Conservation (phyloP, 2,329 filamentous ascomycete species). For the Lachnellula cervina region DNA sequence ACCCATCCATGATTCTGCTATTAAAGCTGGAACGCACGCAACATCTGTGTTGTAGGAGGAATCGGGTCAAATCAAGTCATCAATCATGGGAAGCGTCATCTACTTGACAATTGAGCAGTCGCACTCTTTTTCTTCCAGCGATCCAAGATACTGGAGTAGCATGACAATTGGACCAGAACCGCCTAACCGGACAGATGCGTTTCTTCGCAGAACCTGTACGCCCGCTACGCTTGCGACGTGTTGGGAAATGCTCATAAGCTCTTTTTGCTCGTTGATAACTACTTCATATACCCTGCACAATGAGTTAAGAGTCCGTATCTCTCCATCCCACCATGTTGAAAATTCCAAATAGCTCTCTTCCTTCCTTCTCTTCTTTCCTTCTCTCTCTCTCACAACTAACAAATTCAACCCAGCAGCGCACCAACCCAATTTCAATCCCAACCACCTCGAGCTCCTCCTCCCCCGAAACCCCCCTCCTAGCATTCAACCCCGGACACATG, state of each 20-base stretch:
- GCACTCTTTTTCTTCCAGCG: background rate
- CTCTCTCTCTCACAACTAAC: background rate
- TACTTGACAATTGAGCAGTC: background rate
- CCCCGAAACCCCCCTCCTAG: background rate
- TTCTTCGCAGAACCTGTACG: conserved; percentile 4
- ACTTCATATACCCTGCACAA: conserved; percentile 26
- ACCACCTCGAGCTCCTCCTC: background rate
- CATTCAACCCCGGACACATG: conserved; percentile 13
- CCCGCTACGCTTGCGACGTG: conserved; percentile 14
- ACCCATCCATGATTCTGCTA: background rate
- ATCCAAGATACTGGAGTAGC: background rate
- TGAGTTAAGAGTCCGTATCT: conserved; percentile 17
- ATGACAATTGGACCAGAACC: background rate
- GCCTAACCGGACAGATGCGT: background rate
- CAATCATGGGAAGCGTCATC: background rate
- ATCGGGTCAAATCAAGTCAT: background rate
- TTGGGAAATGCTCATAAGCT: conserved; percentile 21
- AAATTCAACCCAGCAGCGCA: conserved; percentile 3
- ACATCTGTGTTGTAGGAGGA: background rate
- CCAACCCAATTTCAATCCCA: background rate
- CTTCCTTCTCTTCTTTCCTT: background rate
- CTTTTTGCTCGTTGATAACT: conserved; percentile 19
- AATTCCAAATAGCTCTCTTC: background rate
- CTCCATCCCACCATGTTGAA: background rate
- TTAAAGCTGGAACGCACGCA: background rate